Percentiles rank a stretch among this genome's conserved stretches.
phyloP scores from a whole-genome alignment of 805 yeast species.

The Candida ipomoeae region DNA sequence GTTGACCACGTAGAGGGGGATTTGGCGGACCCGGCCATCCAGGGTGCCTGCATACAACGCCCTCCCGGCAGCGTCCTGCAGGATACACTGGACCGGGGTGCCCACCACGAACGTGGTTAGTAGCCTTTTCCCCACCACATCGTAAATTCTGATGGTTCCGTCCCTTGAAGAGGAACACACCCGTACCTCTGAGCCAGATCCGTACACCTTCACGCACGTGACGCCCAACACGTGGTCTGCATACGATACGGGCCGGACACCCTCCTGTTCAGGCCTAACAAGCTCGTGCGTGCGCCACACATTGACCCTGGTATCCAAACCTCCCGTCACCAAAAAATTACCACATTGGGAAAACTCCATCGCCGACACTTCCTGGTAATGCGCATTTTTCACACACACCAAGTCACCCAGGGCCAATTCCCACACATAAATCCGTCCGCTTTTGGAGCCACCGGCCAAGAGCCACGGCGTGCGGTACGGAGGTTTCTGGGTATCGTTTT shows the following conservation, averaged over 20 bases:
- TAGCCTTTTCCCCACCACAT: constrained; percentile 42
- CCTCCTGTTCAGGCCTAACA: constrained; percentile 32
- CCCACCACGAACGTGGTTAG: constrained; percentile 72
- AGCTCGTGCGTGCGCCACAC: constrained; percentile 72
- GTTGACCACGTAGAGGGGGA: constrained; percentile 46
- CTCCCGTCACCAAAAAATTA: constrained; percentile 68
- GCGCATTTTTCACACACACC: constrained; percentile 70
- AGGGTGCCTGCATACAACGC: constrained; percentile 64
- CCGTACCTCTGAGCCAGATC: constrained; percentile 60
- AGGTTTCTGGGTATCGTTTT: constrained; percentile 20
- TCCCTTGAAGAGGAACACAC: constrained; percentile 71
- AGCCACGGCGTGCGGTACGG: constrained; percentile 55
- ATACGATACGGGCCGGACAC: constrained; percentile 53
- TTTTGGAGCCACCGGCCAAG: constrained; percentile 64
- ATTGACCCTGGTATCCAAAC: constrained; percentile 73
- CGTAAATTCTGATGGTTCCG: constrained; percentile 69
- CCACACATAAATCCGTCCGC: constrained; percentile 86
- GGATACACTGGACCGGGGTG: constrained; percentile 50
- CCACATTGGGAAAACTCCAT: constrained; percentile 57
- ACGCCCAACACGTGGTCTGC: constrained; percentile 60
- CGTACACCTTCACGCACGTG: constrained; percentile 41
- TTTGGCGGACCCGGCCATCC: constrained; percentile 56
- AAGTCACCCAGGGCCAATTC: constrained; percentile 74
- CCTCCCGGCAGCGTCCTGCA: constrained; percentile 77
- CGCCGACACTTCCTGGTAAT: constrained; percentile 69